Base-by-base conservation (phyloP, 495 filamentous ascomycete species). In the Chaetomium fimeti region DNA sequence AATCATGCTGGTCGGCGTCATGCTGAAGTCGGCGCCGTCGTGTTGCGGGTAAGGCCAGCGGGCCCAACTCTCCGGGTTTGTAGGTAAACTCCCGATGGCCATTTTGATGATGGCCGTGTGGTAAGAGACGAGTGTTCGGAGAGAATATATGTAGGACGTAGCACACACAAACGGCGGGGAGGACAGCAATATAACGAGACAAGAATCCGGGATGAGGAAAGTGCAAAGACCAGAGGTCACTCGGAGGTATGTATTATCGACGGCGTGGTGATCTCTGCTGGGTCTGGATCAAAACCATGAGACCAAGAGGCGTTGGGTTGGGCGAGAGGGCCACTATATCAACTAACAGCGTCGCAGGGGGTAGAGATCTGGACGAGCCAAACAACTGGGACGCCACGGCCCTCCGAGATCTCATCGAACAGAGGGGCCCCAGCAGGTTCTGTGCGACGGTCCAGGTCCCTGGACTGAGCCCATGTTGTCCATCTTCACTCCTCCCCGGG, bases 21-120 rank as follows among this genome's bases (percentile, higher is more conserved):
- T 71, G 60, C 62, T 63, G 69, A 76, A 81, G 20, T 77, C 73
- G 20, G 59, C 36, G 59, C 58, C 40, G 57, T 53, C 68, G 18
- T 63, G 62, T 22, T 76, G 74, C 25, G 76, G 75, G 24, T 78
- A 73, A 66, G 76, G 66, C 79, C 79, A 82, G 60, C 77, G 73
- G 57, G 61, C 71, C 80, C 80, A 82, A 66, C 38, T 60, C 11
- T 72, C 61, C 40, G 70, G 67, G 15, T 72, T 66, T 27, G 73
- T 64, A 59, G 71, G 61, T 29, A 76, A 70, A 62, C 66, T 69
- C 13, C 77, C 71, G 70, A 79, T 71, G 60, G 77, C 78, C 78
- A 81, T 70, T 20, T 69, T 74, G 45, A 24, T 24, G 45, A 5
- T 8, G 45, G 6, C 11, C 12, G 18, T 16, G 43, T 20, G 20